Evolutionary conservation across 495 filamentous ascomycete genomes (phyloP).

Genomic region (Penicillium tannophilum): DNA sequence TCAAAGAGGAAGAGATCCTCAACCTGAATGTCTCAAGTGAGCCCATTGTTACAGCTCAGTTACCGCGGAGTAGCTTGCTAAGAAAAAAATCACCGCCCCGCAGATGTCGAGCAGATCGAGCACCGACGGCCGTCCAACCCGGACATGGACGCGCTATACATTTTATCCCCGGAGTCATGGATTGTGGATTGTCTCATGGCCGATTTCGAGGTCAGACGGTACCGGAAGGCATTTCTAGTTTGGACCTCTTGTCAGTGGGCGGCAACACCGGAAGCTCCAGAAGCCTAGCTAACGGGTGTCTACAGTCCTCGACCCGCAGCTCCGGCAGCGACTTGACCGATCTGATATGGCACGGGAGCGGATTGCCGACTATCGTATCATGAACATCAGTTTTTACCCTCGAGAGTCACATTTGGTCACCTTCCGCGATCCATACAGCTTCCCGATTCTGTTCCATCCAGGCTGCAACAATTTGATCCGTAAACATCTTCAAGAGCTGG

Average conservation of each 20-base stretch:
- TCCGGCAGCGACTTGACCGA: slow-evolving; percentile 58
- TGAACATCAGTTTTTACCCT: slow-evolving; percentile 86
- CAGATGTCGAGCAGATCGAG: slow-evolving; percentile 92
- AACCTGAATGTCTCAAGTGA: slow-evolving; percentile 93
- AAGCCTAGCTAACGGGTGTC: slow-evolving; percentile 18
- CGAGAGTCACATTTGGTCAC: slow-evolving; percentile 89
- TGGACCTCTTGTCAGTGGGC: slow-evolving; percentile 75
- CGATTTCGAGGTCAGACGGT: slow-evolving; percentile 81
- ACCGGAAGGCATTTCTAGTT: slow-evolving; percentile 72
- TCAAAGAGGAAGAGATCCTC: slow-evolving; percentile 93
- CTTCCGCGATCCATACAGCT: slow-evolving; percentile 92
- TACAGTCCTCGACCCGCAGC: slow-evolving; percentile 55
- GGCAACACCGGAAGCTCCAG: slow-evolving; percentile 4
- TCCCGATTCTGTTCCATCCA: slow-evolving; percentile 89
- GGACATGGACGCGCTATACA: slow-evolving; percentile 90
- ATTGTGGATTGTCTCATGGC: slow-evolving; percentile 92
- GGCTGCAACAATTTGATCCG: slow-evolving; percentile 81
- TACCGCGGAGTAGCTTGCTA: slow-evolving; percentile 28
- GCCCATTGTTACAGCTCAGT: slow-evolving; percentile 23
- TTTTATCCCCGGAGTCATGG: slow-evolving; percentile 80
- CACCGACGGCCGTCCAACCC: slow-evolving; percentile 75
- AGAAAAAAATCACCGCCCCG: slow-evolving; percentile 22
- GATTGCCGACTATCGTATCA: slow-evolving; percentile 69
- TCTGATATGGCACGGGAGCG: slow-evolving; percentile 65
- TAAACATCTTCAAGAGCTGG: slow-evolving; percentile 76